Conservation (phyloP, 2,329 filamentous ascomycete genomes). For the Colletotrichum plurivorum region DNA sequence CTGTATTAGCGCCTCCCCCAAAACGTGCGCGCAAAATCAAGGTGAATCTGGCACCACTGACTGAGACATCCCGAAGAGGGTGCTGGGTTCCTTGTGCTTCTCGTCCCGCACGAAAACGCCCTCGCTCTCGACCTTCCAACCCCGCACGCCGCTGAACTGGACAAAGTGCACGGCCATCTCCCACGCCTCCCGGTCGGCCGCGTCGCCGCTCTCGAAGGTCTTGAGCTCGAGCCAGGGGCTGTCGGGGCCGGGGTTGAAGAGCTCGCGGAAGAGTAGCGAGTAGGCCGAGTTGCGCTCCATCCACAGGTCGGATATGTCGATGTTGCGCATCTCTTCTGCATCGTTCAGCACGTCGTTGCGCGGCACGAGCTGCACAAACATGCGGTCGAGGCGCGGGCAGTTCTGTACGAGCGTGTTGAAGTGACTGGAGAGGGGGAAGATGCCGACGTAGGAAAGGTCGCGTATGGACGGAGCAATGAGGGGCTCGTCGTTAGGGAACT, state of each 20-base stretch:
- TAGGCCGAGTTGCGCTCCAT: constrained; percentile 68
- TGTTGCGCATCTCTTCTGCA: constrained; percentile 53
- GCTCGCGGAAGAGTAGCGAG: constrained; percentile 58
- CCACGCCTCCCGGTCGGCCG: constrained; percentile 61
- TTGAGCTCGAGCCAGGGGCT: constrained; percentile 57
- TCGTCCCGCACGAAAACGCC: constrained; percentile 59
- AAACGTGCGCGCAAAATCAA: background rate
- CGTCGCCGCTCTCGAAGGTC: constrained; percentile 66
- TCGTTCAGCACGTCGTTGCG: constrained; percentile 51
- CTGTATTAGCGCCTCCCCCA: constrained; percentile 20
- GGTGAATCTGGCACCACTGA: constrained; percentile 37
- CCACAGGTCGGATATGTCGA: constrained; percentile 63
- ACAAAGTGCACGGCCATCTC: constrained; percentile 59
- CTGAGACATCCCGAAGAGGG: constrained; percentile 37
- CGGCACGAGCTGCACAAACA: constrained; percentile 68
- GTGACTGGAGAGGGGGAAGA: constrained; percentile 77
- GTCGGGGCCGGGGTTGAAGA: constrained; percentile 50
- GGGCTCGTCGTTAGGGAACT: constrained; percentile 53
- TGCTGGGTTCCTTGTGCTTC: constrained; percentile 35
- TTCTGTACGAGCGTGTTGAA: constrained; percentile 63
- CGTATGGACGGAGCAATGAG: constrained; percentile 59
- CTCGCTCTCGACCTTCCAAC: constrained; percentile 60
- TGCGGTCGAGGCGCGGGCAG: constrained; percentile 64
- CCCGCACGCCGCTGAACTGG: constrained; percentile 50
- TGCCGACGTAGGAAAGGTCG: constrained; percentile 72